phyloP scores from a whole-genome alignment of 495 filamentous ascomycete genomes.

The Xylaria longipes region DNA sequence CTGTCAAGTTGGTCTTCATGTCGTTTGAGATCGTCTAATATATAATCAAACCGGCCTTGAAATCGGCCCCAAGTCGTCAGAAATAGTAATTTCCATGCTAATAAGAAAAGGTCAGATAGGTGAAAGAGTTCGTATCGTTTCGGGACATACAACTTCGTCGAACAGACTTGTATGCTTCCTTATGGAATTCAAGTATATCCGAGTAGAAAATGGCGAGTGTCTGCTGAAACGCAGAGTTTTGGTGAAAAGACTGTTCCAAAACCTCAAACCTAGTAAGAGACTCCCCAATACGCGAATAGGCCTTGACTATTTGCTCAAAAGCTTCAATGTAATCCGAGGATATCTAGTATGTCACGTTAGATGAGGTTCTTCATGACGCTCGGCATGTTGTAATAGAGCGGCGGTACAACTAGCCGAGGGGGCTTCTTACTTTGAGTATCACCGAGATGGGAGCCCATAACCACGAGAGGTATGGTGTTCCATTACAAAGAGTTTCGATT shows the following conservation, averaged over 20 bases:
- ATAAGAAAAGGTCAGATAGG: not conserved
- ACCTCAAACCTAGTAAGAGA: conserved; percentile 47
- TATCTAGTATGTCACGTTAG: conserved; percentile 27
- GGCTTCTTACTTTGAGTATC: conserved; percentile 41
- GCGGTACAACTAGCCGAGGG: not conserved
- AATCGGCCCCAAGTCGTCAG: conserved; percentile 51
- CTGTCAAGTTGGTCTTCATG: conserved; percentile 49
- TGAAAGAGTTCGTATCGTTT: not conserved
- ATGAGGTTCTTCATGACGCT: not conserved
- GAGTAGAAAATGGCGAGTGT: conserved; percentile 50
- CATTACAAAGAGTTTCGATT: conserved; percentile 53
- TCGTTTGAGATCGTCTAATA: conserved; percentile 44
- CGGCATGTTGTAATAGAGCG: not conserved
- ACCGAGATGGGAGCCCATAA: conserved; percentile 57
- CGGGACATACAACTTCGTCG: conserved; percentile 43
- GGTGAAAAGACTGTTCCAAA: conserved; percentile 36
- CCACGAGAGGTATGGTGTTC: conserved; percentile 54
- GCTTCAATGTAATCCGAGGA: conserved; percentile 44
- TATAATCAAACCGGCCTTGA: conserved; percentile 44
- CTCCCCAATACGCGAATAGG: conserved; percentile 48
- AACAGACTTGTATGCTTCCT: conserved; percentile 54
- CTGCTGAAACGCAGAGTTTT: conserved; percentile 45
- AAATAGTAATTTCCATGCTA: conserved; percentile 56
- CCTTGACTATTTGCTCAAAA: conserved; percentile 50
- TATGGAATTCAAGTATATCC: conserved; percentile 55